These are phyloP conservation scores for Canariomyces notabilis DNA, from an alignment of 2,329 filamentous ascomycete species.

Conservation along the genomic window DNA sequence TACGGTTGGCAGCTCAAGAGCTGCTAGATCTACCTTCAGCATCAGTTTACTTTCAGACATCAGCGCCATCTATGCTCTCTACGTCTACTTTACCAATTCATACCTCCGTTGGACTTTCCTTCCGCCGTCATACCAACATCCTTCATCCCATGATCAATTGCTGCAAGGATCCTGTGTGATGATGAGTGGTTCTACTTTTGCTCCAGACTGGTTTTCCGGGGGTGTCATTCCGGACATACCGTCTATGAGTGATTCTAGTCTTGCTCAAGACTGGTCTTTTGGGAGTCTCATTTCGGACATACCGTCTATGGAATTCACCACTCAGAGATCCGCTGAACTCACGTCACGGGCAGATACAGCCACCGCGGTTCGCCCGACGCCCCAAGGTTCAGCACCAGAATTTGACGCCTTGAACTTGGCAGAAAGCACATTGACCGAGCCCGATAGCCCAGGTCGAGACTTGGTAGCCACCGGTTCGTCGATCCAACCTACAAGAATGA, in stretches of 20 bases:
- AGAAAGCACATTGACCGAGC: background rate
- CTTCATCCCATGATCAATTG: no score
- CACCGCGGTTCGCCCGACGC: background rate
- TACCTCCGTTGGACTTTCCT: background rate
- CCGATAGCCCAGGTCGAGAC: background rate
- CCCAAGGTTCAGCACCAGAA: background rate
- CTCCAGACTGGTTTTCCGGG: slow-evolving; percentile 8
- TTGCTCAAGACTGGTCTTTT: slow-evolving; percentile 10
- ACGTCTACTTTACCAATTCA: background rate
- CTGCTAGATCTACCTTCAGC: no score
- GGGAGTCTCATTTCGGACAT: background rate
- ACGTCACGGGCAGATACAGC: background rate
- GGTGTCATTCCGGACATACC: background rate
- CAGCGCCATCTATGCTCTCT: no score
- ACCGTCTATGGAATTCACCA: background rate
- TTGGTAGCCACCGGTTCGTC: background rate
- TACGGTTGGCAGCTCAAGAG: background rate
- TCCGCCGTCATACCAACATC: background rate
- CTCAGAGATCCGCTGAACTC: background rate
- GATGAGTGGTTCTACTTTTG: background rate
- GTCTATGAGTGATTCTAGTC: background rate
- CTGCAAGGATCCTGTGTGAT: no score
- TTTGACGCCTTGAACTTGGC: background rate
- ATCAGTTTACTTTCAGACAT: no score
- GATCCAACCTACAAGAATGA: background rate